Evolutionary conservation across 2,329 filamentous ascomycete genomes (phyloP).

Genomic region (Sclerotinia spermophila): DNA sequence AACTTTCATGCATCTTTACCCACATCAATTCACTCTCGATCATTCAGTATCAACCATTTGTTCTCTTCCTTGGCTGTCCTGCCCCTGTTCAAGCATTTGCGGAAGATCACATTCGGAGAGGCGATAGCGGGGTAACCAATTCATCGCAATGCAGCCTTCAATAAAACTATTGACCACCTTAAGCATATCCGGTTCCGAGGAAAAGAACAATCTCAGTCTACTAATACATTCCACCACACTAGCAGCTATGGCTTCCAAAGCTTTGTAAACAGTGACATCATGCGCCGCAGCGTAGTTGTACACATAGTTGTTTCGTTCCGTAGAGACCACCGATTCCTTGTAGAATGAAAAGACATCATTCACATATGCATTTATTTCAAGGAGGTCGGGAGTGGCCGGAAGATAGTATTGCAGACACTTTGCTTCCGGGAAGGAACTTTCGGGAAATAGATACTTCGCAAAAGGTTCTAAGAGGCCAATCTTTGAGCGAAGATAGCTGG

Average conservation of each 20-base stretch:
- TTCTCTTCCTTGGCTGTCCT: neutral
- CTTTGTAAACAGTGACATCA: neutral
- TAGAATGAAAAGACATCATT: neutral
- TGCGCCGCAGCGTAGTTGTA: neutral
- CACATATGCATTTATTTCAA: accelerated
- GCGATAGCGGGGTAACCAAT: neutral
- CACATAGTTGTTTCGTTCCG: neutral
- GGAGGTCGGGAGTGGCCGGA: neutral
- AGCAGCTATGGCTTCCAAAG: neutral
- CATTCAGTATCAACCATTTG: neutral
- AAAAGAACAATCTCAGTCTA: neutral
- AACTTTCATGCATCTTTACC: neutral
- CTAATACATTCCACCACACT: neutral
- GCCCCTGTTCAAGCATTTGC: neutral
- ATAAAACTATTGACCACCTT: neutral
- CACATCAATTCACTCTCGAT: neutral
- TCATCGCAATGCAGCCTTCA: neutral
- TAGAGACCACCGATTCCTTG: neutral
- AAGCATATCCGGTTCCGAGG: neutral
- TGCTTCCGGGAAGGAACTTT: neutral
- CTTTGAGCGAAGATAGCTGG: neutral
- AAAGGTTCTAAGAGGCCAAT: accelerated
- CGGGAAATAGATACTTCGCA: neutral
- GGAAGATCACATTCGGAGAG: neutral
- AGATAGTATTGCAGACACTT: neutral